Conservation (phyloP, 2,329 filamentous ascomycete species). For the Anisogramma anomala region DNA sequence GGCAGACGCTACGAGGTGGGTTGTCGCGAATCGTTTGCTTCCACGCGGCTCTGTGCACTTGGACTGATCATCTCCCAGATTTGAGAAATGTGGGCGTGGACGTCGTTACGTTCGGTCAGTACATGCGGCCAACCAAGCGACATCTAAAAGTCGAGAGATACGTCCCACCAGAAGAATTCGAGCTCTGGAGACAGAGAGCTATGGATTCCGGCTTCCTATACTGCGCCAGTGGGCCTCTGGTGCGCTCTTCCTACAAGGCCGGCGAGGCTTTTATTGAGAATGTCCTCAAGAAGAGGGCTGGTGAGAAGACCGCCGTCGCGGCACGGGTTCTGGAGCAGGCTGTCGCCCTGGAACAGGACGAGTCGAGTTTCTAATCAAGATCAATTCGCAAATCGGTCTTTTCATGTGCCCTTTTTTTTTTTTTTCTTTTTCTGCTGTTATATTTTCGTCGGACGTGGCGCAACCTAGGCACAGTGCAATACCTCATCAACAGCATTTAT, state of each 20-base stretch:
- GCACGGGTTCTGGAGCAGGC: slow-evolving; percentile 27
- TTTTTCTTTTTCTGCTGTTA: no score
- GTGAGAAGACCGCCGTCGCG: slow-evolving; percentile 26
- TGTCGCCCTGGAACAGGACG: slow-evolving; percentile 24
- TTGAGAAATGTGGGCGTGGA: slow-evolving; percentile 74
- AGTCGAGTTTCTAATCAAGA: slow-evolving; percentile 7
- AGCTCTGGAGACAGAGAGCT: slow-evolving; percentile 79
- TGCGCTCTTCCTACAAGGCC: slow-evolving; percentile 93
- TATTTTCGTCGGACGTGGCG: no score
- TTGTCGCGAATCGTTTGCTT: background rate
- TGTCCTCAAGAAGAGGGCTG: slow-evolving; percentile 71
- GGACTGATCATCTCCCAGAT: slow-evolving; percentile 33
- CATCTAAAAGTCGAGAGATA: slow-evolving; percentile 97
- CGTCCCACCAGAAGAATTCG: slow-evolving; percentile 81
- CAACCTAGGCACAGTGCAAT: no score
- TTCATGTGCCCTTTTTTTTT: no score
- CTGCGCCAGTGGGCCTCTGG: slow-evolving; percentile 84
- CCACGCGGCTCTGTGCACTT: background rate
- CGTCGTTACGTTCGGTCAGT: slow-evolving; percentile 98
- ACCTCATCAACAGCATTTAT: no score
- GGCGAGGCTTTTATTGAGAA: slow-evolving; percentile 99
- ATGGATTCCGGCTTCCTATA: slow-evolving; percentile 95
- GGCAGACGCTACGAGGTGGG: slow-evolving; percentile 60
- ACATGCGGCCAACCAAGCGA: slow-evolving; percentile 97
- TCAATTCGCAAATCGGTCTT: background rate